These are phyloP conservation scores for Tetraselmis striata DNA, from an alignment of 139 green algal species.

Conservation along the genomic window DNA sequence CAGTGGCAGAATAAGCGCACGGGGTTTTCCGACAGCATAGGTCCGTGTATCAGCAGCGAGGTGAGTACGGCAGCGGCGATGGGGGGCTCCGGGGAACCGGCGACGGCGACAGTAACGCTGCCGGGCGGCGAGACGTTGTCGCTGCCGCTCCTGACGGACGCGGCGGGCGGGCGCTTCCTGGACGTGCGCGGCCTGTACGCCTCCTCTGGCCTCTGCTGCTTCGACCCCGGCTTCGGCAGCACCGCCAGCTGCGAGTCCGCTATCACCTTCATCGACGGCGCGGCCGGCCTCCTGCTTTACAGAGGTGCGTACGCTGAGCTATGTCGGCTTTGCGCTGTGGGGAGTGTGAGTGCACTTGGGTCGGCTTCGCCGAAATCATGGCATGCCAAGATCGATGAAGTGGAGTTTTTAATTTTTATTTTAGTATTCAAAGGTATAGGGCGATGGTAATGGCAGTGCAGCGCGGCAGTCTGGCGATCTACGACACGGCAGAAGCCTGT, in stretches of 20 bases:
- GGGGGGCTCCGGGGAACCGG: no score
- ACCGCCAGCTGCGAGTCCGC: constrained; percentile 53
- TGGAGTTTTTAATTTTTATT: no score
- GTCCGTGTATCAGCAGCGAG: no score
- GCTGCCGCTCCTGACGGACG: constrained; percentile 23
- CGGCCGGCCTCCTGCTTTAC: constrained; percentile 58
- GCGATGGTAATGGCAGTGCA: no score
- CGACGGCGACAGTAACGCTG: neutral
- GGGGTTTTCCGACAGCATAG: no score
- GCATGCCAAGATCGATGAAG: no score
- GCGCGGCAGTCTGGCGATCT: no score
- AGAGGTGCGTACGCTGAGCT: constrained; percentile 21
- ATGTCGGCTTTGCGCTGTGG: no score
- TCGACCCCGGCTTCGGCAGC: constrained; percentile 61
- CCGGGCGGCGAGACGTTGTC: neutral
- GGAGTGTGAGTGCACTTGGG: neutral
- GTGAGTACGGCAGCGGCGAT: no score
- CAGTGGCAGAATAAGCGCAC: no score
- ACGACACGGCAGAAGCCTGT: no score
- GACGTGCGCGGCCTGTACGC: constrained; percentile 43
- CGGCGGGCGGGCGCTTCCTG: constrained; percentile 31
- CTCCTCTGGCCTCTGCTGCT: constrained; percentile 59
- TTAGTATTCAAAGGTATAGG: no score
- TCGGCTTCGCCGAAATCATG: neutral
- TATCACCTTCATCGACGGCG: constrained; percentile 72